Conservation (phyloP, 805 yeast genomes). For the Debaryomyces prosopidis region DNA sequence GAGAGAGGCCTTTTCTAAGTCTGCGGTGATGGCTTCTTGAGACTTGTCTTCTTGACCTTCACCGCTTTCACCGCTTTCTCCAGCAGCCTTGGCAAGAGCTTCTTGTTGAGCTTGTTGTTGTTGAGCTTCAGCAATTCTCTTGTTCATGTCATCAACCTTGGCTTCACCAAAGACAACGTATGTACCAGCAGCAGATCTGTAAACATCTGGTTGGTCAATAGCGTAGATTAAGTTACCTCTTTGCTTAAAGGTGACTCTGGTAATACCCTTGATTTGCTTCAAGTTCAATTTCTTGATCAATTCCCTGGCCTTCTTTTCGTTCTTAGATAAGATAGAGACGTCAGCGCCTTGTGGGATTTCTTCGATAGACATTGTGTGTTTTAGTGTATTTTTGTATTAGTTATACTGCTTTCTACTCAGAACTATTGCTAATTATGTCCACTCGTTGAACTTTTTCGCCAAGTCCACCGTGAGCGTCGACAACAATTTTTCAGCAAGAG, state of each 20-base stretch:
- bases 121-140: slow-evolving; percentile 81
- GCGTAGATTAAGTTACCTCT: slow-evolving; percentile 89
- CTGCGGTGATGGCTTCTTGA: slow-evolving; percentile 81
- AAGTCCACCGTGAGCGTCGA: not conserved
- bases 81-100: slow-evolving; percentile 46
- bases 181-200: slow-evolving; percentile 89
- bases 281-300: slow-evolving; percentile 83
- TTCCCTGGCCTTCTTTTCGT: slow-evolving; percentile 95
- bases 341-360: slow-evolving; percentile 82
- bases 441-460: not conserved
- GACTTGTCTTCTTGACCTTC: slow-evolving; percentile 49
- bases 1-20: slow-evolving; percentile 68
- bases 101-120: slow-evolving; percentile 66
- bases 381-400: slow-evolving; percentile 14
- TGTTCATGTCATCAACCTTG: slow-evolving; percentile 89
- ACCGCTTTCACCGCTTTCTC: slow-evolving; percentile 29
- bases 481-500: not conserved
- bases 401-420: no score
- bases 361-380: slow-evolving; percentile 42
- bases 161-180: slow-evolving; percentile 98
- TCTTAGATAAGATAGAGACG: slow-evolving; percentile 78
- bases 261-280: slow-evolving; percentile 87
- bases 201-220: slow-evolving; percentile 92
- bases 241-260: slow-evolving; percentile 94
- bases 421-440: no score